Base-by-base conservation (phyloP, 192 early-diverging fungal species). In the Backusella sp. region DNA sequence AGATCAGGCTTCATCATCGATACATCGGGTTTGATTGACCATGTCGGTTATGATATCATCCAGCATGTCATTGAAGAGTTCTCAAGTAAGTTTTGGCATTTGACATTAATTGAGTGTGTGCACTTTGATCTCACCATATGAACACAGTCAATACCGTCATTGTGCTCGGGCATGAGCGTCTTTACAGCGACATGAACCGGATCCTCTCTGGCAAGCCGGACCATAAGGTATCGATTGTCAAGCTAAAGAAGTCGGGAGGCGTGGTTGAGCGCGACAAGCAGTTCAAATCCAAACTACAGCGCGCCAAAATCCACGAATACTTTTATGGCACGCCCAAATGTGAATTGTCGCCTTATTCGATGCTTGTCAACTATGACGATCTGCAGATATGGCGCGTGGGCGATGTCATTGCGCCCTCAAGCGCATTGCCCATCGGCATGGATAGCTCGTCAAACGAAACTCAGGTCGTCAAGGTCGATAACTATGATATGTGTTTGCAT, bases 191-290 rank as follows among this genome's bases (percentile, higher is more conserved):
- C 53, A 88, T 98, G 75, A 83, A 77, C 6, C 76, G 86, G n/a
- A 80, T 90, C 36, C 87, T 88, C 46, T 28, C 39, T 8, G 14
- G 4, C 1, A 87, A 84, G 74, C 79, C 86, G 8, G 70, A 70
- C 9, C 17, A 76, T 6, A 77, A 80, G 3, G 83, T 97, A 6
- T 80, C 86, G 0, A 91, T 98, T 23, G 75, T 98, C 39, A 99
- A 97, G 80, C 82, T 98, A 35, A 83, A 91, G 4, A 98, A 98
- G 76, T 96, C 96, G 2, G 98, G 98, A 44, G 98, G 98, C 39
- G 94, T 96, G 0, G 98, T 98, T 0, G 90, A 95, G 62, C 85
- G 98, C n/a, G 94, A 96, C 82, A 81, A 90, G 9, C 70, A 79
- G 1, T 95, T 88, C 76, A 78, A 93, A 19, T 85, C 90, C 30